Evolutionary conservation across 2,329 filamentous ascomycete species (phyloP), one percentile per base, ranked within the genome.

Genomic region (Colletotrichum incanum): DNA sequence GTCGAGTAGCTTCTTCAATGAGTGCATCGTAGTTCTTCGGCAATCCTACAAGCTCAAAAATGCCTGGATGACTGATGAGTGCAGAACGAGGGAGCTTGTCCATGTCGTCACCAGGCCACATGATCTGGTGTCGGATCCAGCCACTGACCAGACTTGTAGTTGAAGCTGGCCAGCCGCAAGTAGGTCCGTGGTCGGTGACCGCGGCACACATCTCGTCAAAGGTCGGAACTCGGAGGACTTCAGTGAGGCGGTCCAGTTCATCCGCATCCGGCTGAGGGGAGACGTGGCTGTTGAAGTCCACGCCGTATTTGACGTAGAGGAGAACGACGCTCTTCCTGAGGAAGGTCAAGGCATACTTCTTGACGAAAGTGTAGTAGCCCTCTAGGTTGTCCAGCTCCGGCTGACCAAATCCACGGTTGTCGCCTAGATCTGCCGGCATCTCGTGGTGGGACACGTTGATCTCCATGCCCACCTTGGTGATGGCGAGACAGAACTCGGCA

Each of bases 1-100:
- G 87, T 74, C 91, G 92, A 76, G 96, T 96, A 34, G 94, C 94
- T 82, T 97, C 95, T 78, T 98, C 96, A 71, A 98, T 97, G 47
- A 99, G 86, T 3, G 91, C 93, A 80, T 98, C 96, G 80, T 95
- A 99, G 77, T 96, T 95, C 82, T 93, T 94, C 0, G 96, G 96
- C 60, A 99, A 84, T 1, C 96, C 96, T 16, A 99, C 92, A 31
- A 99, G 89, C 81, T 99, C 96, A 78, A 96, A 97, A 74, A 99
- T 98, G 58, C 91, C 93, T 0, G 96, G 97, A 80, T 99, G 96
- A 67, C 93, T 92, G 76, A 89, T 76, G 75, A 88, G 81, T 45
- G 87, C 87, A 9, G 87, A 86, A 20, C 75, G 71, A 23, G 83
- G 81, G 66, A 79, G 75, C 58, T 79, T 78, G 34, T 63, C 12